phyloP scores from a whole-genome alignment of 805 yeast species.

The Nakazawaea laoshanensis region DNA sequence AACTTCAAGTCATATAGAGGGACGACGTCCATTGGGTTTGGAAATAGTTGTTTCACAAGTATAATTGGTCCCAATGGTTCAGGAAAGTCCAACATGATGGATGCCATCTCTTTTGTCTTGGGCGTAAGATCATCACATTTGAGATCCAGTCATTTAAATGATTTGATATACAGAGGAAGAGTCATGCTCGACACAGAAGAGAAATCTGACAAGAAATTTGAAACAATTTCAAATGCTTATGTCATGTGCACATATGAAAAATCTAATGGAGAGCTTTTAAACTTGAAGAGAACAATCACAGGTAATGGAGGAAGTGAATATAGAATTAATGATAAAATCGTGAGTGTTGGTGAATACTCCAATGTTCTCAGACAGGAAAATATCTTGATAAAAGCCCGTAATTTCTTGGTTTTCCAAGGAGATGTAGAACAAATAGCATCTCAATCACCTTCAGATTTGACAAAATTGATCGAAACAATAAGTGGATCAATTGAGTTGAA shows the following conservation, averaged over 20 bases:
- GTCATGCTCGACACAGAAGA: constrained; percentile 20
- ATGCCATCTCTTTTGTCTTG: constrained; percentile 86
- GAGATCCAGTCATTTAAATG: constrained; percentile 65
- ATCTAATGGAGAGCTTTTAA: constrained; percentile 46
- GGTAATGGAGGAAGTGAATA: constrained; percentile 59
- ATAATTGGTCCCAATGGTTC: constrained; percentile 98
- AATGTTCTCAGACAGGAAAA: constrained; percentile 65
- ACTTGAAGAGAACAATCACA: constrained; percentile 56
- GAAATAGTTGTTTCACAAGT: constrained; percentile 74
- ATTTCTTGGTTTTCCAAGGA: constrained; percentile 93
- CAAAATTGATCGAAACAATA: constrained; percentile 68
- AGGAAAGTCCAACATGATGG: constrained; percentile 96
- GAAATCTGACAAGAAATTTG: constrained; percentile 20
- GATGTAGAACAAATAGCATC: constrained; percentile 92
- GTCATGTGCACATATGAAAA: constrained; percentile 74
- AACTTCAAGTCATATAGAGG: constrained; percentile 93
- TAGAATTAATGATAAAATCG: constrained; percentile 50
- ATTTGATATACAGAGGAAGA: constrained; percentile 74
- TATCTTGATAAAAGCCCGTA: constrained; percentile 80
- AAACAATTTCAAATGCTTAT: constrained; percentile 54
- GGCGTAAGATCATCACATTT: constrained; percentile 74
- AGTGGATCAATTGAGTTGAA: constrained; percentile 71
- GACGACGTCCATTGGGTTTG: constrained; percentile 68
- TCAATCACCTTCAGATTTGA: constrained; percentile 70
- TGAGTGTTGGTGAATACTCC: constrained; percentile 58